Evolutionary conservation across 2,329 filamentous ascomycete species (phyloP).

Genomic region (Diplocarpon rosae): DNA sequence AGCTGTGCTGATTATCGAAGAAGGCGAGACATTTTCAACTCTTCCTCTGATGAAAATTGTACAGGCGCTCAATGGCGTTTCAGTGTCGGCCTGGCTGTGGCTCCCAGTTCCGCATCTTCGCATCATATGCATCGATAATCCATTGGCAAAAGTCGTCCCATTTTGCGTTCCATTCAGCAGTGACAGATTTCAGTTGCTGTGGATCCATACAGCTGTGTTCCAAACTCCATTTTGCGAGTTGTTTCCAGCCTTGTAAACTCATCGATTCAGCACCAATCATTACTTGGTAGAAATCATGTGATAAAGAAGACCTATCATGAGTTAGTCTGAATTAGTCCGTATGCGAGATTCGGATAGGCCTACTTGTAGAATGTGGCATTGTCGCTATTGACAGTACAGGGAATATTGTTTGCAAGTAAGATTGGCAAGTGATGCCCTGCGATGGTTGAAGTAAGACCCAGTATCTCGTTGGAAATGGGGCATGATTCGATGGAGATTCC

Average conservation of each 20-base stretch:
- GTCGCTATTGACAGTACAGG: constrained; percentile 64
- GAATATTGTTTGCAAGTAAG: constrained; percentile 59
- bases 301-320: constrained; percentile 49
- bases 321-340: constrained; percentile 6
- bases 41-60: background rate
- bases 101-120: constrained; percentile 11
- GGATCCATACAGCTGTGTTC: constrained; percentile 44
- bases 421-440: constrained; percentile 57
- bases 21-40: too few species aligned
- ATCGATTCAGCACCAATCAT: constrained; percentile 59
- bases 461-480: constrained; percentile 66
- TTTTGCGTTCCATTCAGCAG: constrained; percentile 36
- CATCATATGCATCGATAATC: constrained; percentile 35
- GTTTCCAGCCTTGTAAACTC: constrained; percentile 60
- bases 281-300: constrained; percentile 68
- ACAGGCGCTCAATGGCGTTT: background rate
- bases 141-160: constrained; percentile 49
- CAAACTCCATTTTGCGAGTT: constrained; percentile 52
- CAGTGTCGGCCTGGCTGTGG: constrained; percentile 13
- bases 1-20: too few species aligned
- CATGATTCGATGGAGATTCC: constrained; percentile 64
- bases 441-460: constrained; percentile 56
- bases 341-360: constrained; percentile 11
- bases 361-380: constrained; percentile 64
- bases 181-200: constrained; percentile 31